Conservation (phyloP, 805 yeast genomes). For the Vanderwaltozyma tropicalis region DNA sequence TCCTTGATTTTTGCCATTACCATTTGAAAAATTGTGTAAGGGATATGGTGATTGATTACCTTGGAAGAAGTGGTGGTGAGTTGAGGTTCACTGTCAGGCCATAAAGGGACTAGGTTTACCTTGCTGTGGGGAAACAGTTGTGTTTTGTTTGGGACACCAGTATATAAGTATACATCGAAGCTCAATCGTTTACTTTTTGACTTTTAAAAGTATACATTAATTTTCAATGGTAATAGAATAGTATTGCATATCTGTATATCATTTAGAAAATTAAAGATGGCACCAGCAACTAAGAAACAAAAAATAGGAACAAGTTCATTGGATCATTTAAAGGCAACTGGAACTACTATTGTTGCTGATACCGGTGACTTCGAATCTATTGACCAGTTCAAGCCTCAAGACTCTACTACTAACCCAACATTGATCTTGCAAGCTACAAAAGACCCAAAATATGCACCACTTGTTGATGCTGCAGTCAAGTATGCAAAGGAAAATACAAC, state of each 20-base stretch:
- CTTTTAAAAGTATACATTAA: too few species aligned
- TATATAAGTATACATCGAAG: too few species aligned
- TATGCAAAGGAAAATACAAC: conserved; percentile 60
- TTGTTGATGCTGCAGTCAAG: conserved; percentile 80
- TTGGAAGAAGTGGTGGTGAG: too few species aligned
- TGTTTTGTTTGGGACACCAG: too few species aligned
- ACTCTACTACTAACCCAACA: conserved; percentile 97
- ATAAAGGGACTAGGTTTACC: too few species aligned
- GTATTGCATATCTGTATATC: not conserved
- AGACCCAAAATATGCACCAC: conserved; percentile 74
- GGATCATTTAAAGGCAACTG: conserved; percentile 86
- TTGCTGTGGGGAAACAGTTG: too few species aligned
- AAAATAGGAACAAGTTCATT: conserved; percentile 42
- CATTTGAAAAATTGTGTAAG: too few species aligned
- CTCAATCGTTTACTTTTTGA: too few species aligned
- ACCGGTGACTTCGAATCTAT: conserved; percentile 97
- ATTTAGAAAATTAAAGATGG: not conserved
- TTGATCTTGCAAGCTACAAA: conserved; percentile 89
- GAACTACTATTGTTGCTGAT: conserved; percentile 94
- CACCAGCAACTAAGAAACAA: conserved; percentile 15
- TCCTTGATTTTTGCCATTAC: too few species aligned
- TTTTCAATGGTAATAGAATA: too few species aligned
- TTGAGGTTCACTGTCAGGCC: too few species aligned
- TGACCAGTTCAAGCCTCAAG: conserved; percentile 96
- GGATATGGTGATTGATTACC: too few species aligned